Evolutionary conservation across 2,329 filamentous ascomycete species (phyloP).

Genomic region (Claviceps sp.): DNA sequence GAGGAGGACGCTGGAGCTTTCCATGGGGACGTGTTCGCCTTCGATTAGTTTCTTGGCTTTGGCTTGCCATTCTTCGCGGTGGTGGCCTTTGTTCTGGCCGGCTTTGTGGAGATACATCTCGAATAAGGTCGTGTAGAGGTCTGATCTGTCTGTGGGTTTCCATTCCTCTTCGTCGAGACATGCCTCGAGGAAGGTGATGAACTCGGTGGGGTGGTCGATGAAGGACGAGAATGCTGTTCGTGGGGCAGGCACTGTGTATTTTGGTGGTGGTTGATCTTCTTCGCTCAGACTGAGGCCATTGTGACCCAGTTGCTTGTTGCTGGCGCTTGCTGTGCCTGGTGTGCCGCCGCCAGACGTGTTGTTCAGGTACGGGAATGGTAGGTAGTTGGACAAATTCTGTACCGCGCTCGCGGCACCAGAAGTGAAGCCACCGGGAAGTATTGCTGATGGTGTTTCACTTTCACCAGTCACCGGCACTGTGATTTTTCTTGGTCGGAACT

Average conservation of each 20-base stretch:
- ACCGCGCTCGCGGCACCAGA: constrained; percentile 60
- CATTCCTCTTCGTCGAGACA: constrained; percentile 61
- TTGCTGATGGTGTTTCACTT: constrained; percentile 22
- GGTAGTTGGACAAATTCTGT: constrained; percentile 70
- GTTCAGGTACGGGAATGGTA: constrained; percentile 78
- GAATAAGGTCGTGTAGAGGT: constrained; percentile 88
- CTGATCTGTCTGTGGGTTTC: constrained; percentile 62
- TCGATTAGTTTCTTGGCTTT: constrained; percentile 87
- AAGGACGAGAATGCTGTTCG: constrained; percentile 91
- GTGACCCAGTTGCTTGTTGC: constrained; percentile 34
- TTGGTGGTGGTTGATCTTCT: constrained; percentile 30
- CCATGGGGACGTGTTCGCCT: constrained; percentile 68
- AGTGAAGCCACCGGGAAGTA: constrained; percentile 28
- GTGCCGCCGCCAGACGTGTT: constrained; percentile 36
- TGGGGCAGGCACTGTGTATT: constrained; percentile 71
- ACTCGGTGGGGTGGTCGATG: constrained; percentile 83
- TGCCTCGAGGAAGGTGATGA: constrained; percentile 84
- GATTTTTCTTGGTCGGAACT: constrained; percentile 57
- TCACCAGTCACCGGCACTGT: constrained; percentile 21
- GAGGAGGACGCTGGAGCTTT: constrained; percentile 85
- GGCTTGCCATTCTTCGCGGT: constrained; percentile 65
- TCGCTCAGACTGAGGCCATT: constrained; percentile 39
- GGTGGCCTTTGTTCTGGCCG: constrained; percentile 53
- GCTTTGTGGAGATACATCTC: constrained; percentile 96
- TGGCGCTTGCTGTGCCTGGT: constrained; percentile 33